Evolutionary conservation across 208 protist species (phyloP), one percentile per base, ranked within the genome.

Genomic region (Wallacemonas sp.): DNA sequence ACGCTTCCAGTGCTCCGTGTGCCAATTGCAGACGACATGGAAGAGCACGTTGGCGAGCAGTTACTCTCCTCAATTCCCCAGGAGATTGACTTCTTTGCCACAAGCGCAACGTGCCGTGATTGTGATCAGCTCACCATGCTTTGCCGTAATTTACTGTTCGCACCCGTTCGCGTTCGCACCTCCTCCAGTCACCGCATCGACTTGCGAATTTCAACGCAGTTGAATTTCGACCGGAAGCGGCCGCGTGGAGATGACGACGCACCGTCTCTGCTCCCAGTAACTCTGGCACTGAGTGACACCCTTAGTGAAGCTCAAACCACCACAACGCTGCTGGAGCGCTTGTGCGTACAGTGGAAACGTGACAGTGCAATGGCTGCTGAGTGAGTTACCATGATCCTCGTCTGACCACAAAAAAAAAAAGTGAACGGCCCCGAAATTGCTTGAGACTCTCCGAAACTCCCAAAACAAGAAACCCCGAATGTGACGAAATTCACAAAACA

Each of bases 121-220:
- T 89, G 85, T 54, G 85, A 91, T 45, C 82, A 87, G 57, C 66
- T 94, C 3, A 88, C 82, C 4, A 70, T 81, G 41, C 50, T 94
- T 11, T 88, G 83, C 50, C 70, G 88, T 23, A 77, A 76, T 79
- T 67, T 71, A 33, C 29, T 86, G 42, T 82, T 86, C 45, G 73
- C 77, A 25, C 72, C 77, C 25, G n/a, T 59, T 20, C 52, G 52
- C 20, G n/a, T 59, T 3, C 36, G 52, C 18, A 8, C 3, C 16
- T 59, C 52, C 8, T 23, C 8, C 3, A 3, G 28, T 16, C 8
- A 59, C 14, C n/a, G 3, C 22, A 14, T 59, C 8, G 31, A 41
- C 32, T 42, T 59, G 52, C 2, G 32, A 3, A 25, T 59, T 8
- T 59, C 52, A 8, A 41, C 31, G 10, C 52, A 59, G 38, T 23